These are phyloP conservation scores for Tuber indicum DNA, from an alignment of 495 filamentous ascomycete genomes.

Conservation along the genomic window DNA sequence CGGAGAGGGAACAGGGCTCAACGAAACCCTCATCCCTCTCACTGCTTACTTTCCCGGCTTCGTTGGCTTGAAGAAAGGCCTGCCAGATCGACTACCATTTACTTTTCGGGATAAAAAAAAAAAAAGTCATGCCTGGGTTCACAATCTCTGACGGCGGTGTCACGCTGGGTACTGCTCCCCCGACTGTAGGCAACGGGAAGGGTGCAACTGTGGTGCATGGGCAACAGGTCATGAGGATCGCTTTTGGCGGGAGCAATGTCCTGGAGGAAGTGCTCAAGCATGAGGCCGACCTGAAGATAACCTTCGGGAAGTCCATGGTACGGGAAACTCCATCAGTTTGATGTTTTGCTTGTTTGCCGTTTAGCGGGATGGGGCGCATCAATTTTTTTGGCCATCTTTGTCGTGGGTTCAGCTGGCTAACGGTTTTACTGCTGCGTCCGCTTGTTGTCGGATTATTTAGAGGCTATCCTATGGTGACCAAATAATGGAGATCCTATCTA, in stretches of 20 bases:
- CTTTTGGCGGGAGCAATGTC: constrained; percentile 50
- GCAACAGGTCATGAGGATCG: constrained; percentile 54
- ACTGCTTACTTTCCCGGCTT: neutral
- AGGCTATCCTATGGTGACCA: constrained; percentile 54
- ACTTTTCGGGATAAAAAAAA: neutral
- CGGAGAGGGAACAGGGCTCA: constrained; percentile 23
- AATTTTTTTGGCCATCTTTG: constrained; percentile 13
- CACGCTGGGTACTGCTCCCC: constrained; percentile 25
- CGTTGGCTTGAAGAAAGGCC: neutral
- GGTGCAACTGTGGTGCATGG: constrained; percentile 19
- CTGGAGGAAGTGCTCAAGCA: constrained; percentile 50
- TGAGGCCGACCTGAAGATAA: constrained; percentile 47
- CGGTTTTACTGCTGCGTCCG: constrained; percentile 42
- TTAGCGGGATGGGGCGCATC: constrained; percentile 15
- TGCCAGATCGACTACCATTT: neutral
- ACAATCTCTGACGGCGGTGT: constrained; percentile 31
- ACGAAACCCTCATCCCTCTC: neutral
- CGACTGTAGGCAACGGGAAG: constrained; percentile 19
- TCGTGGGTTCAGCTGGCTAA: constrained; percentile 37
- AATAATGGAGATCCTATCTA: constrained; percentile 50
- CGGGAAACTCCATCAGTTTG: constrained; percentile 39
- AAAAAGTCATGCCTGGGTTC: constrained; percentile 28
- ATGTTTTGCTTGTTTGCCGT: constrained; percentile 38
- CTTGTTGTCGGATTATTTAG: constrained; percentile 46
- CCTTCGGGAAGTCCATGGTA: constrained; percentile 48